Evolutionary conservation across 169 alveolate genomes (phyloP).

Genomic region (Fabrea salina): DNA sequence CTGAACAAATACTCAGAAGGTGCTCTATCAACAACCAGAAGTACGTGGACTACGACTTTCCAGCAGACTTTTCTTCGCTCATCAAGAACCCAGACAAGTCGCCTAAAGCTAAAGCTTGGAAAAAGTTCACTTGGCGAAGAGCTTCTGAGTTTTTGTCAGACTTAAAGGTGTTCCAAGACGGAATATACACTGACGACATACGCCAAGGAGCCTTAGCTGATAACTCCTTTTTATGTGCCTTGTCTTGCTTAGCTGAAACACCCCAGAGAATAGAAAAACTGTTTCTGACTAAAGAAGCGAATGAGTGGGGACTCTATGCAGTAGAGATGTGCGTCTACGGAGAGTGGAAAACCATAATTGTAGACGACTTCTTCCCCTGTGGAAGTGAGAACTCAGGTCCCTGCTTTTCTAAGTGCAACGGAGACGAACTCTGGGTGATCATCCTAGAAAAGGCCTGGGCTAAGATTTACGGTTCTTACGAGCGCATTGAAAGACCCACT

Average conservation of each 20-base stretch:
- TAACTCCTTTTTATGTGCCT: conserved; percentile 65
- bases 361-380: conserved; percentile 53
- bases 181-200: conserved; percentile 54
- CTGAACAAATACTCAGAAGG: background rate
- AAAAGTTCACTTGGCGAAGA: conserved; percentile 20
- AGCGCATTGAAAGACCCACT: conserved; percentile 44
- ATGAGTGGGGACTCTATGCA: conserved; percentile 47
- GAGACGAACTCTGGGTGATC: conserved; percentile 48
- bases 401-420: conserved; percentile 24
- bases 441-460: conserved; percentile 56
- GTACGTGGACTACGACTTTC: conserved; percentile 29
- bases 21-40: conserved; percentile 5
- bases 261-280: conserved; percentile 45
- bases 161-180: conserved; percentile 15
- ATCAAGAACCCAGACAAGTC: background rate
- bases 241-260: conserved; percentile 68
- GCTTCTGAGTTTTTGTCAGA: background rate
- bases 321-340: conserved; percentile 51
- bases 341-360: conserved; percentile 36
- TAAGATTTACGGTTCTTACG: conserved; percentile 46
- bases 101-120: conserved; percentile 9
- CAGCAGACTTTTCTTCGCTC: conserved; percentile 3
- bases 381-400: conserved; percentile 29
- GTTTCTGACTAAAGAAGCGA: conserved; percentile 42
- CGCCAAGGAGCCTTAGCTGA: conserved; percentile 75